Percentiles rank a stretch among this genome's conserved stretches.
phyloP scores from a whole-genome alignment of 1,284 basidiomycete species.

The Pseudozyma sp. region DNA sequence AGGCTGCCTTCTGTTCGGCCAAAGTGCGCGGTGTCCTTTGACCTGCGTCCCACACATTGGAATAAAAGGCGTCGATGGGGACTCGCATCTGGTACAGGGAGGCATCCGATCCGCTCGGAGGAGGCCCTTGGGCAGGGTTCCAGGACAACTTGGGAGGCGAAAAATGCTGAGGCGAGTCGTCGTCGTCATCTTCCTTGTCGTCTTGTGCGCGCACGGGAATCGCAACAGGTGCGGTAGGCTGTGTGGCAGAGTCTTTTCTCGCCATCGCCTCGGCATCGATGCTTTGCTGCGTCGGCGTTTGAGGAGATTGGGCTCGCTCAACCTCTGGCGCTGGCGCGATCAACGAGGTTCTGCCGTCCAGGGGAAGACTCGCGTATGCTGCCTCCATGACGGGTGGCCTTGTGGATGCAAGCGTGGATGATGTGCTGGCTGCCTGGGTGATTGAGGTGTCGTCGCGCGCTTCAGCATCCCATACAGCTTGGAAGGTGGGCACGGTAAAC shows the following conservation, averaged over 20 bases:
- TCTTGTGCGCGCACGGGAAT: constrained; percentile 7
- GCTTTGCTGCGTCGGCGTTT: constrained; percentile 38
- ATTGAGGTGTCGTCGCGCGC: constrained; percentile 18
- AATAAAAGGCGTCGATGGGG: constrained; percentile 70
- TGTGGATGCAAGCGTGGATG: background rate
- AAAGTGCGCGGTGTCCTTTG: constrained; percentile 28
- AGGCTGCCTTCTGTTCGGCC: constrained; percentile 62
- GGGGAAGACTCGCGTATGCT: constrained; percentile 81
- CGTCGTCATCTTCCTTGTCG: constrained; percentile 12
- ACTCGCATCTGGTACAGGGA: constrained; percentile 70
- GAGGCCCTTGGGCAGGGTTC: constrained; percentile 71
- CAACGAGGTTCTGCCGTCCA: constrained; percentile 85
- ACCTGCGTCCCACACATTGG: constrained; percentile 72
- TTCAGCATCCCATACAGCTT: constrained; percentile 78
- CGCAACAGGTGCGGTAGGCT: constrained; percentile 10
- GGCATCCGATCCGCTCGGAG: constrained; percentile 69
- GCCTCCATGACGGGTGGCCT: constrained; percentile 71
- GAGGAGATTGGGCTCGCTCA: constrained; percentile 51
- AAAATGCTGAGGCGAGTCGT: constrained; percentile 38
- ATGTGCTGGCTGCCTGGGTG: background rate
- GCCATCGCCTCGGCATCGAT: constrained; percentile 29
- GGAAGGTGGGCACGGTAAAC: constrained; percentile 79
- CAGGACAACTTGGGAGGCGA: constrained; percentile 69
- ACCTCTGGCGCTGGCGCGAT: constrained; percentile 75
- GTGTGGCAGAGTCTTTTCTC: constrained; percentile 4